phyloP scores from a whole-genome alignment of 1,284 basidiomycete species.

The Salmacisia buchloeana region DNA sequence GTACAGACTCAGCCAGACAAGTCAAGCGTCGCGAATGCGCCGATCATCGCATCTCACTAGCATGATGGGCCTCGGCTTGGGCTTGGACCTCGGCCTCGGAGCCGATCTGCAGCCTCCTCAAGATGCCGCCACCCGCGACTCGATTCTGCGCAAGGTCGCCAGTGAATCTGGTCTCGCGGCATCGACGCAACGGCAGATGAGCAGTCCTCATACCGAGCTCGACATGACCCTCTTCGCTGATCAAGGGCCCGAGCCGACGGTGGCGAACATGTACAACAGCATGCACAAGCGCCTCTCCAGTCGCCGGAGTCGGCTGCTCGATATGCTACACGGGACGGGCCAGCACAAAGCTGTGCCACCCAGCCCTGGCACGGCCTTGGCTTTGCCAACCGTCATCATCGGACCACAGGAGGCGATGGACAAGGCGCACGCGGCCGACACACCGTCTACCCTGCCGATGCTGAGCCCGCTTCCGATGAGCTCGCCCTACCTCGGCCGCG shows the following conservation, averaged over 20 bases:
- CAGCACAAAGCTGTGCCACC: background rate
- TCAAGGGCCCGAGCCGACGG: background rate
- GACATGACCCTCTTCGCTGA: constrained; percentile 1
- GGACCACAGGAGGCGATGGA: too few relatives aligned
- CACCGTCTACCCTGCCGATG: background rate
- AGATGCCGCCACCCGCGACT: background rate
- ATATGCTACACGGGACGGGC: background rate
- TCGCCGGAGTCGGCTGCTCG: background rate
- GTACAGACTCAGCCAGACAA: background rate
- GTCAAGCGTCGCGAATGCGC: background rate
- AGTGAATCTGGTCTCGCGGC: background rate
- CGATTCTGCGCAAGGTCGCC: background rate
- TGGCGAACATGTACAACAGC: background rate
- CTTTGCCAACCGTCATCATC: background rate
- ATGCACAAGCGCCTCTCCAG: background rate
- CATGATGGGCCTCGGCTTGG: background rate
- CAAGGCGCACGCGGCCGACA: background rate
- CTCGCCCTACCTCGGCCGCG: background rate
- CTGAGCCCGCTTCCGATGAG: constrained; percentile 3
- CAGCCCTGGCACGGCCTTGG: background rate
- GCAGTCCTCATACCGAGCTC: background rate
- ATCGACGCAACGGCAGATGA: background rate
- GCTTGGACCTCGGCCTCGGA: background rate
- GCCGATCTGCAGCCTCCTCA: background rate
- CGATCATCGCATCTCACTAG: background rate